A percentile compares a stretch with the other conserved stretches of the same genome.
Evolutionary conservation across 2,329 filamentous ascomycete genomes (phyloP).

Genomic region (Chaetomium olivaceum): DNA sequence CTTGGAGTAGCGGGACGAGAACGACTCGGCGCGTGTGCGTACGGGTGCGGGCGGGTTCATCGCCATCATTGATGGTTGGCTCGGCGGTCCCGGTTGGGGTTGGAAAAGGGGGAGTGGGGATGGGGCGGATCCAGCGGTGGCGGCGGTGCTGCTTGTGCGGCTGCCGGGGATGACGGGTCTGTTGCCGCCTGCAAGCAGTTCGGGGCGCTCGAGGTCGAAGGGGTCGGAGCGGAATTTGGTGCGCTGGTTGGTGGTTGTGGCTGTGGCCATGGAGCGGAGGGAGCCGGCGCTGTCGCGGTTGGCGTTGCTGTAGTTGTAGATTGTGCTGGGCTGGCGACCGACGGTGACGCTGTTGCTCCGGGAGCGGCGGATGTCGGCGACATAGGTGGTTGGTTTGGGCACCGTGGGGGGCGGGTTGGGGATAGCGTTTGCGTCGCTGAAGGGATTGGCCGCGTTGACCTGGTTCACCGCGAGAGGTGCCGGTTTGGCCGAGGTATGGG

Average conservation of each 20-base stretch:
- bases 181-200: constrained; percentile 42
- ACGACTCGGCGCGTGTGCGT: constrained; percentile 44
- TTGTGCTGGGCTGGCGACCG: constrained; percentile 39
- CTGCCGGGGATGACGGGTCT: constrained; percentile 29
- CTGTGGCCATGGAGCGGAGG: constrained; percentile 44
- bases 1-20: constrained; percentile 33
- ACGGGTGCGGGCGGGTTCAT: constrained; percentile 16
- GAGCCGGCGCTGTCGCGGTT: constrained; percentile 49
- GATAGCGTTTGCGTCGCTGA: constrained; percentile 52
- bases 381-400: constrained; percentile 44
- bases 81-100: neutral
- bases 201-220: constrained; percentile 62
- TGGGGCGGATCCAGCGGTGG: constrained; percentile 7
- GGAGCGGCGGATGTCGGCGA: constrained; percentile 50
- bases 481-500: constrained; percentile 43
- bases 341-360: constrained; percentile 36
- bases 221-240: constrained; percentile 64
- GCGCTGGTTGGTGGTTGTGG: constrained; percentile 37
- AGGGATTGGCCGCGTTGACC: constrained; percentile 45
- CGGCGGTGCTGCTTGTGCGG: constrained; percentile 35
- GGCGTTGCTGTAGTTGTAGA: constrained; percentile 41
- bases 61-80: neutral
- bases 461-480: constrained; percentile 38
- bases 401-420: constrained; percentile 31
- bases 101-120: neutral